These are phyloP conservation scores for Microdochium paspali DNA, from an alignment of 2,329 filamentous ascomycete genomes.

Conservation along the genomic window DNA sequence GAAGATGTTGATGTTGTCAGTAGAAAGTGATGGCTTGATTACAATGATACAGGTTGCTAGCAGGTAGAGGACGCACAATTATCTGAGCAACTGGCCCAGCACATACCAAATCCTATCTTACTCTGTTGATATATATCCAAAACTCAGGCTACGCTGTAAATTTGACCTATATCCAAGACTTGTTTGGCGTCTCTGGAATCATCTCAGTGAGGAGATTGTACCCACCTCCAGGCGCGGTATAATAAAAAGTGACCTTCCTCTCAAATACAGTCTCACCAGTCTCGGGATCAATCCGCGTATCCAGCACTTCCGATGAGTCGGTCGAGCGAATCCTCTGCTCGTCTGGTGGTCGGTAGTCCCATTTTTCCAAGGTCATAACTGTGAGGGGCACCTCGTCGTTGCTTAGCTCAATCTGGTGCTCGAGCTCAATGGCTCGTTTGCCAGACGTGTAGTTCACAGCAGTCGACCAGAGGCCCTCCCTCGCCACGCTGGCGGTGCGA, in stretches of 20 bases:
- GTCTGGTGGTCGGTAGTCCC: constrained; percentile 15
- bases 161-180: no score
- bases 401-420: constrained; percentile 22
- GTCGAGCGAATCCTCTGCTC: constrained; percentile 15
- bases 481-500: constrained; percentile 14
- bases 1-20: no score
- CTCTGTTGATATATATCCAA: no score
- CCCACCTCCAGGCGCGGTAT: constrained; percentile 9
- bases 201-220: constrained; percentile 12
- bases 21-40: no score
- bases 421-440: constrained; percentile 24
- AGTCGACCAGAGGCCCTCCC: constrained; percentile 28
- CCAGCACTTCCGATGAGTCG: constrained; percentile 6
- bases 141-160: no score
- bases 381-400: constrained; percentile 8
- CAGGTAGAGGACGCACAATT: no score
- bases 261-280: constrained; percentile 7
- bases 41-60: no score
- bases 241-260: constrained; percentile 13
- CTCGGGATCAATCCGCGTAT: constrained; percentile 5
- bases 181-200: not conserved
- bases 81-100: no score
- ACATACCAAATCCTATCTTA: no score
- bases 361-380: constrained; percentile 3
- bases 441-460: constrained; percentile 19